A percentile compares a stretch with the other conserved stretches of the same genome.
These are phyloP conservation scores for Fonsecaea monophora DNA, from an alignment of 2,329 filamentous ascomycete species.

Conservation along the genomic window DNA sequence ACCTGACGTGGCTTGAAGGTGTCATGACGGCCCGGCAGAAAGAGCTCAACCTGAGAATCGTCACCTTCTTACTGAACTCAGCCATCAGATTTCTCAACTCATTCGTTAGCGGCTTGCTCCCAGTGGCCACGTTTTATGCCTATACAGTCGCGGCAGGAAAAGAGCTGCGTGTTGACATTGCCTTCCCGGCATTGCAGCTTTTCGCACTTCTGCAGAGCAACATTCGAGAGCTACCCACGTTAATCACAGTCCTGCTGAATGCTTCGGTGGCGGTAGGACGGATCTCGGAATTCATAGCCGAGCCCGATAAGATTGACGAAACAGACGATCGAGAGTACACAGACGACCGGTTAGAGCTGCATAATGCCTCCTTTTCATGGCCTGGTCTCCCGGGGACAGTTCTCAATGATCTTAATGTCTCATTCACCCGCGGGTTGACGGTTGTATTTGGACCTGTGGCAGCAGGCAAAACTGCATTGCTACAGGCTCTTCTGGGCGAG, in stretches of 20 bases:
- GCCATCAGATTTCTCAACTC: conserved; percentile 73
- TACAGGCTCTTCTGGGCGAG: conserved; percentile 66
- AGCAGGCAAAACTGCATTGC: conserved; percentile 67
- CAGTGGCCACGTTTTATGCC: conserved; percentile 79
- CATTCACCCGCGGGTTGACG: conserved; percentile 63
- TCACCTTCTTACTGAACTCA: conserved; percentile 68
- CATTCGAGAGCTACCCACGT: conserved; percentile 74
- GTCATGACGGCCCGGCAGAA: conserved; percentile 72
- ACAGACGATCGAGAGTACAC: conserved; percentile 10
- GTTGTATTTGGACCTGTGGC: conserved; percentile 70
- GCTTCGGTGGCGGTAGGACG: conserved; percentile 81
- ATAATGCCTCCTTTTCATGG: conserved; percentile 77
- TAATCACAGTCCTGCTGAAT: conserved; percentile 80
- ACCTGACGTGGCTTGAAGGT: conserved; percentile 72
- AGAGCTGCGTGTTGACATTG: conserved; percentile 76
- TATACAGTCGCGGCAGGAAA: conserved; percentile 75
- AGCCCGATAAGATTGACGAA: conserved; percentile 77
- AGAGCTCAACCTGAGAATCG: conserved; percentile 70
- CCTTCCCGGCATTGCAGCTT: conserved; percentile 83
- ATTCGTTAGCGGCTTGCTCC: conserved; percentile 75
- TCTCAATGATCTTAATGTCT: conserved; percentile 60
- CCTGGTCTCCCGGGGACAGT: conserved; percentile 69
- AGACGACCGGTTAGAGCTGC: conserved; percentile 56
- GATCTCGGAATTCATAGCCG: conserved; percentile 84
- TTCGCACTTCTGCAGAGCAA: conserved; percentile 77